Base-by-base conservation (phyloP, 2,329 filamentous ascomycete genomes). In the Colletotrichum tropicale region DNA sequence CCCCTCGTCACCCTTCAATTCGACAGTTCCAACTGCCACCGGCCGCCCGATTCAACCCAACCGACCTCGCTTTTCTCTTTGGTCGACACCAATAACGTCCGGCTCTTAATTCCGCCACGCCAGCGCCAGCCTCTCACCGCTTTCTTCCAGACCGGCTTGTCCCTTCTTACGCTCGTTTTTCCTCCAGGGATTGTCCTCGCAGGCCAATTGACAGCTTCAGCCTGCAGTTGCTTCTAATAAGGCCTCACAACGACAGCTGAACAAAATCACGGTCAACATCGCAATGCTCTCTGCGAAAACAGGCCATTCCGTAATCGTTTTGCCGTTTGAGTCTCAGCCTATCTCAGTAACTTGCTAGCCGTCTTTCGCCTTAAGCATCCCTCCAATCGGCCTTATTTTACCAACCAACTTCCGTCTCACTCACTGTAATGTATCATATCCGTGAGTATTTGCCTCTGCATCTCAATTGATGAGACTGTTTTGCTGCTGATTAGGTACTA, bases 111-210 rank as follows among this genome's bases (percentile, higher is more conserved):
- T 36, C 62, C 56, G 56, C 62, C 64, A 28, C 70, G 38, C 56
- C 62, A 34, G 52, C 72, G 62, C 55, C 38, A 18, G 28, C 24
- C 68, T 55, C 48, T 76, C 74, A 75, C 67, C 76, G 70, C 76
- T 66, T 75, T 43, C 58, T 65, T 71, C 58, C 43, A 64, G 56
- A 48, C 70, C 69, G 62, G 74, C 60, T 66, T 76, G 66, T 64
- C 68, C 75, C 74, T 76, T 75, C 71, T 55, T 26, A 77, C 76
- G 62, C 71, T 77, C 76, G 65, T 77, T 77, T 70, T 60, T 62
- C 34, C 62, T 66, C 58, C 76, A 70, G 58, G 76, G 76, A 66
- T 77, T 36, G 74, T 36, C 76, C 75, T 74, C 71, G 64, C 61
- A 69, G 43, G 36, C 28, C 64, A 67, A 56, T 70, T 52, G 30